A percentile compares a stretch with the other conserved stretches of the same genome.
Evolutionary conservation across 202 grass and related monocot genomes (phyloP).

Genomic region (Brachypodium distachyon): DNA sequence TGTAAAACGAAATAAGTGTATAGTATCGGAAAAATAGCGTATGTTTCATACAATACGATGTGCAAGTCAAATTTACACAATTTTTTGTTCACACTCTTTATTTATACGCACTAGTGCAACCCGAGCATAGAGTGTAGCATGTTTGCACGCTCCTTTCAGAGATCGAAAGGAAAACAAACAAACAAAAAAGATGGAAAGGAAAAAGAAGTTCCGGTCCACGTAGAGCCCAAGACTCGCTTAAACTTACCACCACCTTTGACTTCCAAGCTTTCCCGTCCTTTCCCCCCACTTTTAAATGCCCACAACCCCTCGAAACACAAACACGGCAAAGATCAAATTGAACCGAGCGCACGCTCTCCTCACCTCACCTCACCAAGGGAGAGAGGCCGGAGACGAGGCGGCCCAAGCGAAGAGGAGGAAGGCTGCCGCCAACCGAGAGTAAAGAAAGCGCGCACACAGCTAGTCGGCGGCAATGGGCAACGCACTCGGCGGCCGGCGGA

Average conservation of each 20-base stretch:
- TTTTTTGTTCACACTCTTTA: too few relatives aligned
- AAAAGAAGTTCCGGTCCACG: background rate
- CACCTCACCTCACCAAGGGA: background rate
- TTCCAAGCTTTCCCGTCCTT: background rate
- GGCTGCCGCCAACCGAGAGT: too few relatives aligned
- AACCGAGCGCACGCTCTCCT: background rate
- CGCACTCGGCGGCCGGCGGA: constrained; percentile 58
- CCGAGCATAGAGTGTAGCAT: too few relatives aligned
- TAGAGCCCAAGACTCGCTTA: background rate
- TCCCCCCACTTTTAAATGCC: constrained; percentile 16
- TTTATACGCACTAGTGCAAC: too few relatives aligned
- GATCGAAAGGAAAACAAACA: background rate
- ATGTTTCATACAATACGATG: too few relatives aligned
- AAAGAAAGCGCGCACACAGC: too few relatives aligned
- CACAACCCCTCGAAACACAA: background rate
- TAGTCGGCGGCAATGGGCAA: constrained; percentile 71
- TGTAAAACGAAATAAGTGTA: too few relatives aligned
- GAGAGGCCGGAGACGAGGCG: background rate
- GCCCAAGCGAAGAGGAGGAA: too few relatives aligned
- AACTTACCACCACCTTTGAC: constrained; percentile 25
- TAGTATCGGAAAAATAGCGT: too few relatives aligned
- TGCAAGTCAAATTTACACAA: too few relatives aligned
- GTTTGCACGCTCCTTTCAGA: background rate
- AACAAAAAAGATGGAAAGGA: too few relatives aligned
- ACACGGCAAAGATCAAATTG: background rate